Percentiles rank a stretch among this genome's conserved stretches.
Evolutionary conservation across 305 asterid species (phyloP).

Genomic region (Plantago coronopus): DNA sequence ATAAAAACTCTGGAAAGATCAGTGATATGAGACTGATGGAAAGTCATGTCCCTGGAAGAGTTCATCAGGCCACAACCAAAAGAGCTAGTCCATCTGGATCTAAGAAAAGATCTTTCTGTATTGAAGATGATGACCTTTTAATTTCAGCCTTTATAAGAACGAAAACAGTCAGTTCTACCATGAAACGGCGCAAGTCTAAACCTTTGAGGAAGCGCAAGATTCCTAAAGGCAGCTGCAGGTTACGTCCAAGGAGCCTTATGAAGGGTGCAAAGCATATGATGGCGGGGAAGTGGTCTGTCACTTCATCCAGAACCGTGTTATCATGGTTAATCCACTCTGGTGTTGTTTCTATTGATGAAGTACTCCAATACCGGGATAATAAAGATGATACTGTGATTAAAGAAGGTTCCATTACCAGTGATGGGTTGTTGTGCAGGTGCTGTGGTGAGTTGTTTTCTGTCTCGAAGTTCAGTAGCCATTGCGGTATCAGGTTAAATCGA

Average conservation of each 20-base stretch:
- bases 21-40: conserved; percentile 55
- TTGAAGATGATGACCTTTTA: conserved; percentile 71
- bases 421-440: conserved; percentile 80
- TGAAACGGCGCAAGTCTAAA: conserved; percentile 48
- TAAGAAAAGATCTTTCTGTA: conserved; percentile 44
- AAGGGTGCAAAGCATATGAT: conserved; percentile 56
- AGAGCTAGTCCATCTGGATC: conserved; percentile 33
- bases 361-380: conserved; percentile 61
- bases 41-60: conserved; percentile 21
- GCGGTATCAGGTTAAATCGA: conserved; percentile 50
- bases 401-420: conserved; percentile 68
- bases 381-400: conserved; percentile 57
- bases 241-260: conserved; percentile 63
- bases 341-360: conserved; percentile 56
- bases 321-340: conserved; percentile 85
- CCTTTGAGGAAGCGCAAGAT: conserved; percentile 57
- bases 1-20: conserved; percentile 61
- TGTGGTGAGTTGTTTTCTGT: conserved; percentile 58
- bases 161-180: conserved; percentile 42
- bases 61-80: conserved; percentile 18
- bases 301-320: conserved; percentile 66
- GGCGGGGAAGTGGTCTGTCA: conserved; percentile 73
- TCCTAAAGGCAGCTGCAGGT: conserved; percentile 75
- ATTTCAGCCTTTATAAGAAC: conserved; percentile 68
- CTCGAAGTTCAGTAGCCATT: conserved; percentile 69